A percentile compares a stretch with the other conserved stretches of the same genome.
Evolutionary conservation across 2,329 filamentous ascomycete species (phyloP).

Genomic region (Penicillium rolfsii): DNA sequence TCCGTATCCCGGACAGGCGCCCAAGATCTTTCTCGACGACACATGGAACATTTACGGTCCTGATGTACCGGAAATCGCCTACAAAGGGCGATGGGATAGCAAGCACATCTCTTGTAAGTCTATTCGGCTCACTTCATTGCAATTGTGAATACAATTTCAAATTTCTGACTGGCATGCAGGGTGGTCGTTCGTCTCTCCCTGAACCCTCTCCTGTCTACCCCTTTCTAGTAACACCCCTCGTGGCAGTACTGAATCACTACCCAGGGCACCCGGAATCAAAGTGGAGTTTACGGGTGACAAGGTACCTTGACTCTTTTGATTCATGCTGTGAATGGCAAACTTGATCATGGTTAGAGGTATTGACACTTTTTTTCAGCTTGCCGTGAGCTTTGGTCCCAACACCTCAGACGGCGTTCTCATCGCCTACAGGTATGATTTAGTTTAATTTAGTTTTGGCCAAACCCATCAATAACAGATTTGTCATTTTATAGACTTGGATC

Average conservation of each 20-base stretch:
- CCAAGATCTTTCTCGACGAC: slow-evolving; percentile 34
- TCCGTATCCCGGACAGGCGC: slow-evolving; percentile 44
- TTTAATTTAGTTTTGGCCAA: background rate
- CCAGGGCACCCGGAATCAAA: slow-evolving; percentile 56
- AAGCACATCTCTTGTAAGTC: slow-evolving; percentile 58
- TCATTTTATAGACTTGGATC: slow-evolving; percentile 53
- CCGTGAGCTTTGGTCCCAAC: slow-evolving; percentile 58
- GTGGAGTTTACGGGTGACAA: slow-evolving; percentile 59
- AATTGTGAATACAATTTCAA: background rate
- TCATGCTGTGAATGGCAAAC: background rate
- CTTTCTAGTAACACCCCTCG: slow-evolving; percentile 3
- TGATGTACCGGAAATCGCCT: slow-evolving; percentile 59
- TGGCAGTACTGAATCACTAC: slow-evolving; percentile 21
- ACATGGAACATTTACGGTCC: slow-evolving; percentile 56
- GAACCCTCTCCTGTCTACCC: background rate
- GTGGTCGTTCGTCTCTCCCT: slow-evolving; percentile 56
- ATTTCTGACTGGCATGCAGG: slow-evolving; percentile 33
- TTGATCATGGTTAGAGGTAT: slow-evolving; percentile 3
- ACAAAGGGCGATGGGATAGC: slow-evolving; percentile 66
- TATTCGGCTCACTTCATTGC: background rate
- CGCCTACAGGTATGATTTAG: slow-evolving; percentile 50
- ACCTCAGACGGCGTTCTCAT: slow-evolving; percentile 57
- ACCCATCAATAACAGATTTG: background rate
- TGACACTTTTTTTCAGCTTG: slow-evolving; percentile 40
- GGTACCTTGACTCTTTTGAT: slow-evolving; percentile 24